Evolutionary conservation across 1,139 yeast genomes (phyloP).

Genomic region (Geotrichum armillariae): DNA sequence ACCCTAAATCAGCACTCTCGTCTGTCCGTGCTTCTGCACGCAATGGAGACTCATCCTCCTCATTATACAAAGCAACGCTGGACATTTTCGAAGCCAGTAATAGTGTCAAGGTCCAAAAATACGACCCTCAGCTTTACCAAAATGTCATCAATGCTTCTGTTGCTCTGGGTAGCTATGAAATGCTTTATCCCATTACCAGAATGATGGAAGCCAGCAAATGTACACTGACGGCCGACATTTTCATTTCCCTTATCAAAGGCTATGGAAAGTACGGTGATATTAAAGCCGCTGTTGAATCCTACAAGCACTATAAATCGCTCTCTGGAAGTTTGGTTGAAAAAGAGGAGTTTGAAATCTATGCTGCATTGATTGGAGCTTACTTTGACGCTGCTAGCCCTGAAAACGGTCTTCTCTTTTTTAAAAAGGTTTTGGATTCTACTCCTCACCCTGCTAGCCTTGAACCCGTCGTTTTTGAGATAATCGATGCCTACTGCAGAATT

Average conservation of each 20-base stretch:
- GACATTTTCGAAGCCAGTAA: conserved; percentile 34
- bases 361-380: conserved; percentile 37
- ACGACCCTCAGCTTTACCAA: conserved; percentile 24
- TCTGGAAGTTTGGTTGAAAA: conserved; percentile 13
- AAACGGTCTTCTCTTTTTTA: conserved; percentile 34
- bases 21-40: conserved; percentile 22
- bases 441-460: conserved; percentile 14
- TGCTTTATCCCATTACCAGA: conserved; percentile 16
- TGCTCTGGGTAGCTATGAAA: conserved; percentile 17
- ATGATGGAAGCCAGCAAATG: conserved; percentile 13
- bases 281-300: conserved; percentile 23
- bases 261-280: conserved; percentile 25
- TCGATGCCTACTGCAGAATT: conserved; percentile 34
- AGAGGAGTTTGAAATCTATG: conserved; percentile 28
- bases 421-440: conserved; percentile 27
- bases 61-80: conserved; percentile 32
- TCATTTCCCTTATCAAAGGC: conserved; percentile 23
- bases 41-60: conserved; percentile 24
- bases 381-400: conserved; percentile 32
- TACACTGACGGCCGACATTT: conserved; percentile 13
- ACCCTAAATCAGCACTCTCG: conserved; percentile 11
- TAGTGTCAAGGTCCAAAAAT: conserved; percentile 27
- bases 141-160: conserved; percentile 26
- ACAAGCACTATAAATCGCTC: conserved; percentile 21
- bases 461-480: conserved; percentile 27